Evolutionary conservation across 2,329 filamentous ascomycete genomes (phyloP).

Genomic region (Colletotrichum cuscutae): DNA sequence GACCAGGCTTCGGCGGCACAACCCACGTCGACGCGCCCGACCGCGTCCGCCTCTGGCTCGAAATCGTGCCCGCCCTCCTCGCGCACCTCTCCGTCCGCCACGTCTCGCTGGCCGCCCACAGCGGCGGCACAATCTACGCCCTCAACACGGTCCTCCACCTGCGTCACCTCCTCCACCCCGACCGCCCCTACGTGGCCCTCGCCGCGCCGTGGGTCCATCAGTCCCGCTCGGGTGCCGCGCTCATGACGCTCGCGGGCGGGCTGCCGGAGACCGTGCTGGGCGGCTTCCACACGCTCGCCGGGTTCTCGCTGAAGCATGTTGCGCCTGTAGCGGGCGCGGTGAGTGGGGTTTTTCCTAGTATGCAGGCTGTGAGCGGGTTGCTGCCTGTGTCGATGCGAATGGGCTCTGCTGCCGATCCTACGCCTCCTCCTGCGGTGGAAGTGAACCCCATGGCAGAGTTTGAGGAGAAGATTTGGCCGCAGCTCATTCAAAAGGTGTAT

Average conservation of each 20-base stretch:
- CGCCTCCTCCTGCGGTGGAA: not conserved
- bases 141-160: slow-evolving; percentile 44
- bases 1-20: slow-evolving; percentile 50
- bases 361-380: not conserved
- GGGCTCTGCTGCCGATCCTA: not conserved
- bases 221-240: slow-evolving; percentile 37
- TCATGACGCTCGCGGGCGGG: slow-evolving; percentile 36
- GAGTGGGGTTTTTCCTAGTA: not conserved
- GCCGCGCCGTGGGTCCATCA: slow-evolving; percentile 46
- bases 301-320: slow-evolving; percentile 37
- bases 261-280: slow-evolving; percentile 39
- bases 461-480: slow-evolving; percentile 37
- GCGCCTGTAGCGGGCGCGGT: slow-evolving; percentile 34
- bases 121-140: slow-evolving; percentile 44
- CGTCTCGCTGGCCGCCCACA: slow-evolving; percentile 43
- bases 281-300: slow-evolving; percentile 37
- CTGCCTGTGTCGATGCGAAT: not conserved
- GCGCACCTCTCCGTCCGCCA: slow-evolving; percentile 45
- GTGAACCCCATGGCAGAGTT: slow-evolving; percentile 16
- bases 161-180: slow-evolving; percentile 40
- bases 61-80: slow-evolving; percentile 44
- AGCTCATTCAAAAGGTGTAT: slow-evolving; percentile 39
- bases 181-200: slow-evolving; percentile 41
- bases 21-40: slow-evolving; percentile 36
- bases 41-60: slow-evolving; percentile 42